Base-by-base conservation (phyloP, 371 early-diverging fungal genomes). In the Mucor saturninus region DNA sequence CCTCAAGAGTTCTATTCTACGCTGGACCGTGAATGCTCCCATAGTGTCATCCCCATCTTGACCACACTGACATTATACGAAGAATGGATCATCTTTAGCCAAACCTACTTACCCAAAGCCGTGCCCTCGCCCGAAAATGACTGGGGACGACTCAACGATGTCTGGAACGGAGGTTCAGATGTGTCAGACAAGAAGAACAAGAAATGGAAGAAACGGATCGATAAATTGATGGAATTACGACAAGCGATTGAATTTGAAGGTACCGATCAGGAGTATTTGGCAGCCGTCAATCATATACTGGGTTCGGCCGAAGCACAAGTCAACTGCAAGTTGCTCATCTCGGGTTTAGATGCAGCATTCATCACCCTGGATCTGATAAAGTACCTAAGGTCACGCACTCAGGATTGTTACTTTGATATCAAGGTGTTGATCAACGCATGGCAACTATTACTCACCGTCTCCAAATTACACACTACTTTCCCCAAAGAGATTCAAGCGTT, bases 11-110 rank as follows among this genome's bases (percentile, higher is more conserved):
- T 50, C 14, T 61, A 51, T 45, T 37, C 51, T 5, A 68, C 57
- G 1, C 30, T 71, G 14, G 64, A 73, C 10, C 57, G 60, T 5
- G 73, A 73, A 40, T 66, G 67, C n/a, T 26, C 59, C 1, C 43
- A 63, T 5, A 60, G 50, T 30, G 56, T 59, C 6, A 67, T 76
- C 1, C 79, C 79, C 31, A 52, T 68, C 7, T 11, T 75, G 21
- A 74, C 74, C 0, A 79, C 79, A 0, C 50, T 79, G 30, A 68
- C 65, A n/a, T 29, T 70, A 3, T 79, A 79, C 32, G 67, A 66
- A 52, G 71, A 71, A 37, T 71, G 58, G 52, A 14, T 71, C 14
- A 42, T 67, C 0, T 7, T 71, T 28, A 39, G 56, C 6, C 67
- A 63, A 37, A 45, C 59, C 6, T 71, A 65, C n/a, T n/a, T 64